phyloP scores from a whole-genome alignment of 2,329 filamentous ascomycete species.

The Colletotrichum sp. region DNA sequence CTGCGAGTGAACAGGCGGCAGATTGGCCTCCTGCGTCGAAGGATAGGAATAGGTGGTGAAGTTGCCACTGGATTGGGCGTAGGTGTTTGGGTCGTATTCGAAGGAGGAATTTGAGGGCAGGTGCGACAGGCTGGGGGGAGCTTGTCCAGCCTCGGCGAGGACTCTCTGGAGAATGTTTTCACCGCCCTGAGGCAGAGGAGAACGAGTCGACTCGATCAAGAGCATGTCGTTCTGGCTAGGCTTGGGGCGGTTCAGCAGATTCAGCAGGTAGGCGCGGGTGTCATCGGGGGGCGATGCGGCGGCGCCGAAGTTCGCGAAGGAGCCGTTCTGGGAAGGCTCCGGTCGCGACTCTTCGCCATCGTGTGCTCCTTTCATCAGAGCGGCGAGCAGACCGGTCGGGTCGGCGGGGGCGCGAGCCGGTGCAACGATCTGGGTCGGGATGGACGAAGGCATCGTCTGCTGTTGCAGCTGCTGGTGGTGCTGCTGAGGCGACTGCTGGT shows the following conservation, averaged over 20 bases:
- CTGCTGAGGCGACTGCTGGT: conserved; percentile 21
- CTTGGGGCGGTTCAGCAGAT: conserved; percentile 82
- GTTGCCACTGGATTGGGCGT: conserved; percentile 24
- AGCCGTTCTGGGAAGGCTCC: conserved; percentile 27
- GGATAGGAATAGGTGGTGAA: conserved; percentile 24
- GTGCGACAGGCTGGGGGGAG: conserved; percentile 15
- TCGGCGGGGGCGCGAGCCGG: conserved; percentile 62
- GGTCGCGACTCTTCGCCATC: conserved; percentile 49
- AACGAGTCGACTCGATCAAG: conserved; percentile 46
- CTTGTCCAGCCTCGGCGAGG: conserved; percentile 17
- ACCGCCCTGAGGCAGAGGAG: conserved; percentile 25
- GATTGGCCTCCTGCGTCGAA: conserved; percentile 18
- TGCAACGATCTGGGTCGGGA: conserved; percentile 55
- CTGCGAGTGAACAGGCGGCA: conserved; percentile 23
- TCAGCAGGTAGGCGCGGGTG: conserved; percentile 85
- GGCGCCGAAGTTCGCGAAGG: conserved; percentile 47
- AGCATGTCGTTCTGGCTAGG: conserved; percentile 62
- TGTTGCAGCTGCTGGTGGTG: conserved; percentile 28
- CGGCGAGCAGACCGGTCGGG: conserved; percentile 62
- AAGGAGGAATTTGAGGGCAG: conserved; percentile 22
- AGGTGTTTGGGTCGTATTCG: conserved; percentile 26
- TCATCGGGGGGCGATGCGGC: conserved; percentile 64
- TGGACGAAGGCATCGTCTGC: conserved; percentile 31
- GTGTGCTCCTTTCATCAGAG: conserved; percentile 63
- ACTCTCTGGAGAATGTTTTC: conserved; percentile 21